Evolutionary conservation across 2,329 filamentous ascomycete genomes (phyloP).

Genomic region (Sporothrix sp.): DNA sequence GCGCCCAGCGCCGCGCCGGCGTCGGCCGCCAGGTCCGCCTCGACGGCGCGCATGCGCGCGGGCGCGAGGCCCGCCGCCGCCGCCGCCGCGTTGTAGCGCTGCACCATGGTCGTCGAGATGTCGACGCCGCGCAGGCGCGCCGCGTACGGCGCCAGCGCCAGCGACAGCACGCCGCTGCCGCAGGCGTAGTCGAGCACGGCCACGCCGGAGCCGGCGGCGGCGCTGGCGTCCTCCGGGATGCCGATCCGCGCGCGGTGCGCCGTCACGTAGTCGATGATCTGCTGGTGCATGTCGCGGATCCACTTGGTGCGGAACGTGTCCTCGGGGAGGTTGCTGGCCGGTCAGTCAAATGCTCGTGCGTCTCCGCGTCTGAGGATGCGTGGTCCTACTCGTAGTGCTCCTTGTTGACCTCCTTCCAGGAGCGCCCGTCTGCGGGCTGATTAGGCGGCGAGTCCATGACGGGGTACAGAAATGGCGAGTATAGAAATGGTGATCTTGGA

Average conservation of each 20-base stretch:
- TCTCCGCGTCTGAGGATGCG: too few species aligned
- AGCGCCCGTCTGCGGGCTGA: conserved; percentile 8
- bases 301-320: conserved; percentile 10
- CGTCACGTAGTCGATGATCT: conserved; percentile 10
- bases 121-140: conserved; percentile 19
- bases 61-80: conserved; percentile 4
- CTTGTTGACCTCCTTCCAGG: conserved; percentile 15
- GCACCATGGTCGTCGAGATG: conserved; percentile 20
- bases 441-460: too few species aligned
- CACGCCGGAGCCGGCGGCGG: conserved; percentile 1
- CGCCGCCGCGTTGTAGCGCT: conserved; percentile 18
- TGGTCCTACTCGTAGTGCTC: conserved; percentile 14
- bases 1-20: not conserved
- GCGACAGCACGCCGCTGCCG: conserved; percentile 15
- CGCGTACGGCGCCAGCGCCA: conserved; percentile 8
- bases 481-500: too few species aligned
- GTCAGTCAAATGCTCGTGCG: too few species aligned
- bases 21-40: conserved; percentile 15
- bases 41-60: conserved; percentile 18
- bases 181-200: conserved; percentile 19
- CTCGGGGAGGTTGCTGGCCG: conserved; percentile 1
- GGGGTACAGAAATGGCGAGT: too few species aligned
- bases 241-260: conserved; percentile 14
- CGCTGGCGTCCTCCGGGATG: not conserved
- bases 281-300: conserved; percentile 8